Percentiles rank a stretch among this genome's conserved stretches.
These are phyloP conservation scores for Salix arbutifolia DNA, from an alignment of 345 rosid genomes.

Conservation along the genomic window DNA sequence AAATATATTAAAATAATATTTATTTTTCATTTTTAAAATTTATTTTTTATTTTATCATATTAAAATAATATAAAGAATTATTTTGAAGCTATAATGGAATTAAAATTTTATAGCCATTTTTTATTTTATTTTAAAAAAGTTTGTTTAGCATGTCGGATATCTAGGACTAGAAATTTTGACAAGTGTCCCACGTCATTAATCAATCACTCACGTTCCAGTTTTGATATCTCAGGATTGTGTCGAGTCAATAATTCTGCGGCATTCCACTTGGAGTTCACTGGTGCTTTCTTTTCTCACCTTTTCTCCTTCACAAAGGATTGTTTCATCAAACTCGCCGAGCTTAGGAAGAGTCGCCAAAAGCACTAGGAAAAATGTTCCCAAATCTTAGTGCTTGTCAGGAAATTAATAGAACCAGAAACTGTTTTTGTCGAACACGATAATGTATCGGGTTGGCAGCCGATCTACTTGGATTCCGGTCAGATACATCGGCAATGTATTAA, in stretches of 20 bases:
- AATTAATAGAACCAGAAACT: not conserved
- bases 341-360: not conserved
- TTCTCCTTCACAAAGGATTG: not conserved
- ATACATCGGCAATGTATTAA: not conserved
- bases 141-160: no score
- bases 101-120: no score
- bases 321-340: not conserved
- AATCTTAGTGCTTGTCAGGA: not conserved
- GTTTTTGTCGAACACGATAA: not conserved
- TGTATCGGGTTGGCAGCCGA: not conserved
- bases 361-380: conserved; percentile 3
- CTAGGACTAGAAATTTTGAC: no score
- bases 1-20: no score
- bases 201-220: conserved; percentile 18
- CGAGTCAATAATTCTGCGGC: conserved; percentile 14
- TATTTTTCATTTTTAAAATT: no score
- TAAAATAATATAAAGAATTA: no score
- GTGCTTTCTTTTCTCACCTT: not conserved
- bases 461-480: not conserved
- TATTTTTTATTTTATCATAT: no score
- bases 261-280: not conserved
- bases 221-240: conserved; percentile 1
- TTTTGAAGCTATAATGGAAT: no score
- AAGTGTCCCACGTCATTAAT: no score
- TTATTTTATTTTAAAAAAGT: no score